Evolutionary conservation across 1,139 yeast species (phyloP), one percentile per base, ranked within the genome.

Genomic region (Meyerozyma smithsonii): DNA sequence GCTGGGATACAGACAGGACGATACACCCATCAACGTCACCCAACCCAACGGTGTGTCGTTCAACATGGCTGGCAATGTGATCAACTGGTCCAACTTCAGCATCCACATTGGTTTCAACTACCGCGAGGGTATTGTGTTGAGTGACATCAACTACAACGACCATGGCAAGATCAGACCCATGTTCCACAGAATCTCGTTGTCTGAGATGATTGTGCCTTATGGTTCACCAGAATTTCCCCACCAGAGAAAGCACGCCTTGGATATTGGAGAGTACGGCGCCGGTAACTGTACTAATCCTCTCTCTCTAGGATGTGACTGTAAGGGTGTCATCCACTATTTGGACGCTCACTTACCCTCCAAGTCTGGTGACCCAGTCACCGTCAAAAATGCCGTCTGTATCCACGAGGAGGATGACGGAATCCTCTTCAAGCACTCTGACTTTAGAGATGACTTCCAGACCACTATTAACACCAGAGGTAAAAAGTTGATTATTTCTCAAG

Each of bases 1-100:
- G n/a, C 47, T 63, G 39, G 77, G 81, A 12, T 80, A 66, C 69
- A 76, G 89, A 66, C 62, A 67, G 32, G 83, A 77, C 48, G 46
- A 45, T 28, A 79, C 73, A 49, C 87, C 88, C 42, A 78, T 79
- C 57, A 71, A 79, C 50, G 74, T 84, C 39, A 74, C 84, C 39
- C 94, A 84, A 62, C 94, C 94, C 42, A 81, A 83, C 45, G 94
- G 94, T 42, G 92, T 84, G 41, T 82, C 89, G 7, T 84, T 84
- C 69, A 69, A 72, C 45, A 72, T 84, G 78, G 70, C 71, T 39
- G 89, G 88, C 37, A 74, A 81, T 54, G 72, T 78, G 38, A 79
- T 84, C 73, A 71, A 71, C 46, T 84, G 94, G 94, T 81, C 84
- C 45, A 84, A 84, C 64, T 84, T 79, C 69, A 72, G 74, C 46